These are phyloP conservation scores for Magnolia changhungtana DNA, from an alignment of 164 flowering plant genomes.

Conservation along the genomic window DNA sequence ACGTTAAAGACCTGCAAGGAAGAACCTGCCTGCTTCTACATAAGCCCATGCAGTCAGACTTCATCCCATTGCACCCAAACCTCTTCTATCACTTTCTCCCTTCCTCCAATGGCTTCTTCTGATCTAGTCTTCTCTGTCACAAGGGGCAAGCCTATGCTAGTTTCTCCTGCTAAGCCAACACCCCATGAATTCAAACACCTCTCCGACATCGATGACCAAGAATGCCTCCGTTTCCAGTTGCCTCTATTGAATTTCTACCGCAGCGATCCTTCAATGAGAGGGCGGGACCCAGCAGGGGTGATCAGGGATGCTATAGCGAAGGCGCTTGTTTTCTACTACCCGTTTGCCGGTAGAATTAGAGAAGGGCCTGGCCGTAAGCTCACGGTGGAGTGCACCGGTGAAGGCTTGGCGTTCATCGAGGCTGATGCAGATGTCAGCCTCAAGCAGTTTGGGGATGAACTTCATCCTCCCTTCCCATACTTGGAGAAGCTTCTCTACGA, in stretches of 20 bases:
- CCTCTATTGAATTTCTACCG: constrained; percentile 21
- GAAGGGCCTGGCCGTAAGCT: constrained; percentile 19
- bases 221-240: constrained; percentile 23
- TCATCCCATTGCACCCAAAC: too few species aligned
- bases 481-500: constrained; percentile 11
- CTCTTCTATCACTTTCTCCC: not conserved
- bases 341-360: constrained; percentile 26
- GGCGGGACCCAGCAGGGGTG: constrained; percentile 19
- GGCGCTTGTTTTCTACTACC: constrained; percentile 32
- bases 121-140: not conserved
- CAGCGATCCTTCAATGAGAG: not conserved
- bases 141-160: constrained; percentile 7
- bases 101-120: constrained; percentile 3
- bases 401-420: constrained; percentile 26
- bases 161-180: constrained; percentile 25
- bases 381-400: constrained; percentile 22
- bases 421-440: constrained; percentile 21
- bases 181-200: constrained; percentile 28
- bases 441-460: constrained; percentile 27
- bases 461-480: constrained; percentile 43
- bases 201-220: constrained; percentile 34
- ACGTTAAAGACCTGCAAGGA: too few species aligned
- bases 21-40: too few species aligned
- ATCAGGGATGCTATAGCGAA: constrained; percentile 21
- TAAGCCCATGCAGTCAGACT: too few species aligned